Conservation (phyloP, 1,284 basidiomycete genomes). For the Puccinia triticina region DNA sequence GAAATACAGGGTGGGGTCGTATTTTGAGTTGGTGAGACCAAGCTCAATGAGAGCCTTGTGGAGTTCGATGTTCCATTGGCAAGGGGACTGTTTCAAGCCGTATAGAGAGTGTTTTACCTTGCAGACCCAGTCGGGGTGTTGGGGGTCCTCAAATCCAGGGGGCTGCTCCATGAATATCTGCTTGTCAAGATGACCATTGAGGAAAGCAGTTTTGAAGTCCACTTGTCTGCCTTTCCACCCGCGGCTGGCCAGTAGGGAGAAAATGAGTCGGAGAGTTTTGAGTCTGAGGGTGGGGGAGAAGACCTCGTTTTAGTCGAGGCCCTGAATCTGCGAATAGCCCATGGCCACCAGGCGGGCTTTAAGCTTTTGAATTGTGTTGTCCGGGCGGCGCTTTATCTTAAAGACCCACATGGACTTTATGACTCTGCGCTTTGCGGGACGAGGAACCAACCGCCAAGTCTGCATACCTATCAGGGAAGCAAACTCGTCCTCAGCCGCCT, state of each 20-base stretch:
- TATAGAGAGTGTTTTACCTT: neutral
- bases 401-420: neutral
- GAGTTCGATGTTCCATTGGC: neutral
- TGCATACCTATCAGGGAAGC: neutral
- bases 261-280: neutral
- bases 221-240: neutral
- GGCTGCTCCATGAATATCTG: too few relatives aligned
- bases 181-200: too few relatives aligned
- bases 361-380: neutral
- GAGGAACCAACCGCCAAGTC: neutral
- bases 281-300: neutral
- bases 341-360: neutral
- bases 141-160: too few relatives aligned
- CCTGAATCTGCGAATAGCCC: neutral
- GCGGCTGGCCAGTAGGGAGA: neutral
- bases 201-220: neutral
- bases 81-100: conserved; percentile 13
- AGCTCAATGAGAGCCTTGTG: neutral
- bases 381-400: neutral
- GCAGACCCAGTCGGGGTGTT: too few relatives aligned
- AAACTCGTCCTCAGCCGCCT: neutral
- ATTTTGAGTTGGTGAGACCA: neutral
- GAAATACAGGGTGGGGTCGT: neutral
- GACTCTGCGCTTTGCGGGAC: neutral
- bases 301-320: neutral